Base-by-base conservation (phyloP, 345 rosid genomes). In the Euphorbia pulcherrima region DNA sequence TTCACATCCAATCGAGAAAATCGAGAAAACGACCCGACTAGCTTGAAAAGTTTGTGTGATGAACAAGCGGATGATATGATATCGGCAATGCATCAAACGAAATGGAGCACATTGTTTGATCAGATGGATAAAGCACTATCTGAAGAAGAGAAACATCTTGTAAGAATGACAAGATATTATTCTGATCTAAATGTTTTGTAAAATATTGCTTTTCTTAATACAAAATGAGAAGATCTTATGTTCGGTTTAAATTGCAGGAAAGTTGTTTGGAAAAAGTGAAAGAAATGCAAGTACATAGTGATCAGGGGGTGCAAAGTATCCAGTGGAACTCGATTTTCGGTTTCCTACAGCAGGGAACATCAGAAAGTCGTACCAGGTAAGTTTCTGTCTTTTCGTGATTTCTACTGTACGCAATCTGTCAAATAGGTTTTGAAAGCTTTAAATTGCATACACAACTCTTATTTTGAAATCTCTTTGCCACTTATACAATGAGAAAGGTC, bases 81-180 rank as follows among this genome's bases (percentile, higher is more conserved):
- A 37, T 75, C 78, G 47, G 81, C 86, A 60, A 65, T 72, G 82
- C 99, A 94, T 82, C 80, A 68, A 71, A 68, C 68, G 58, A 84
- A 77, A 76, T 90, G 97, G 96, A 75, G 64, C 47, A 74, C 83
- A 55, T 78, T 89, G 75, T 94, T 94, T 77, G 84, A 82, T 84
- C 92, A 82, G 81, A 82, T 91, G 89, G 86, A 82, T 60, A 86
- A 80, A 77, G 81, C 92, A 48, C 92, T 94, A 39, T 60, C 62
- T 21, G 93, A 88, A 78, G 99, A 94, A 81, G 91, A 94, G 83
- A 79, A 75, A 75, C 89, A 88, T 61, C 82, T 94, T 77, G 99
- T 91, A 77, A 76, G 97, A 83, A 65, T 47, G 23, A 20, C 28
- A 10, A 21, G 14, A 71, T 27, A 9, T 39, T 58, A 16, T 71